Evolutionary conservation across 768 basidiomycete genomes (phyloP).

Genomic region (Mrakia gelida): DNA sequence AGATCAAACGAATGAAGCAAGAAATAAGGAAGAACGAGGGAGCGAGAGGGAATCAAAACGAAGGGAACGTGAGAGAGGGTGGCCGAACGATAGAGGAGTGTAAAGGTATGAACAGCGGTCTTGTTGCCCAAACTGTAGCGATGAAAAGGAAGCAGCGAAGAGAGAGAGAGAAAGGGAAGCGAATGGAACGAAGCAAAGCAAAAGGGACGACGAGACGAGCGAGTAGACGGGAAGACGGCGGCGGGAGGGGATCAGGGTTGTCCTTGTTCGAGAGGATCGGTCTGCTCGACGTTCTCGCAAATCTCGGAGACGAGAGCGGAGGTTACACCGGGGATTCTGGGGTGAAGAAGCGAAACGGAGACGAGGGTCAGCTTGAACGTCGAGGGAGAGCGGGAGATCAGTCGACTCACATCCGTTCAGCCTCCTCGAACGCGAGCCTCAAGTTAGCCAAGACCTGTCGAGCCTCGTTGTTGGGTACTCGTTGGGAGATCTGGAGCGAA

Average conservation of each 20-base stretch:
- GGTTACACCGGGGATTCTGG: slow-evolving; percentile 79
- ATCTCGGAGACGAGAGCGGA: slow-evolving; percentile 87
- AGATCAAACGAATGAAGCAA: slow-evolving; percentile 40
- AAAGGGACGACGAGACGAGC: slow-evolving; percentile 47
- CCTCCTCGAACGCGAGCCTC: slow-evolving; percentile 88
- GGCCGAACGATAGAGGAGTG: too few species aligned
- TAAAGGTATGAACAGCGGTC: too few species aligned
- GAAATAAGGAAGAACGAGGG: slow-evolving; percentile 46
- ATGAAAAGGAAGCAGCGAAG: too few species aligned
- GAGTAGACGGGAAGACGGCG: slow-evolving; percentile 49
- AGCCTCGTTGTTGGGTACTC: slow-evolving; percentile 89
- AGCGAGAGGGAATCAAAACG: neutral
- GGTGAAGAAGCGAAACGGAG: neutral
- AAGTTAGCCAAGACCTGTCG: slow-evolving; percentile 76
- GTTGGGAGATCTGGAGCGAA: slow-evolving; percentile 70
- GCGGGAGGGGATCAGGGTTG: neutral
- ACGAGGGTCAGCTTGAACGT: neutral
- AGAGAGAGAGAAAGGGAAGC: too few species aligned
- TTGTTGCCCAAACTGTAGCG: too few species aligned
- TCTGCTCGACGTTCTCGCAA: slow-evolving; percentile 44
- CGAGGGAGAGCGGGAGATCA: too few species aligned
- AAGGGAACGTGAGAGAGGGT: too few species aligned
- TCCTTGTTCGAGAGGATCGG: slow-evolving; percentile 35
- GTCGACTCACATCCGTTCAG: slow-evolving; percentile 63
- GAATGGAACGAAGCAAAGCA: slow-evolving; percentile 8